Evolutionary conservation across 2,329 filamentous ascomycete species (phyloP).

Genomic region (Penicillium sp.): DNA sequence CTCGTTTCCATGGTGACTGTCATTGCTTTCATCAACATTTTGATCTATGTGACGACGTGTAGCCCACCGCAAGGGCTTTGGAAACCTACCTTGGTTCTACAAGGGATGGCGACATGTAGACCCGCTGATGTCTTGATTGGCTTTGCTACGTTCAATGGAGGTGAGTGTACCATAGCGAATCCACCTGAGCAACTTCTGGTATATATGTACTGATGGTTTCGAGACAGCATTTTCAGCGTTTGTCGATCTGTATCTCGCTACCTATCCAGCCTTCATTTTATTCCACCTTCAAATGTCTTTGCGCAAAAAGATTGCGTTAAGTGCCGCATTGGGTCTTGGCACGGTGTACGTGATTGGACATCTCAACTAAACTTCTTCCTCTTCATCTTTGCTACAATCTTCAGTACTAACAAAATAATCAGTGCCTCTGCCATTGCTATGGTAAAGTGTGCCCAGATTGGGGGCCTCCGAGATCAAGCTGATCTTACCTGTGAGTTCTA

Average conservation of each 20-base stretch:
- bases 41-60: slow-evolving; percentile 48
- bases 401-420: neutral
- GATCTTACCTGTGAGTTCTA: slow-evolving; percentile 38
- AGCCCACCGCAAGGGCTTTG: slow-evolving; percentile 42
- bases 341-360: slow-evolving; percentile 23
- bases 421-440: slow-evolving; percentile 36
- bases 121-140: slow-evolving; percentile 39
- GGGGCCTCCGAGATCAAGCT: slow-evolving; percentile 27
- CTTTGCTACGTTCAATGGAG: slow-evolving; percentile 44
- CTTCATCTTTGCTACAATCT: neutral
- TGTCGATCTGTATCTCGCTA: slow-evolving; percentile 33
- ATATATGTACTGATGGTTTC: neutral
- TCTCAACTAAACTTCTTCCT: neutral
- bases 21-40: slow-evolving; percentile 36
- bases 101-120: slow-evolving; percentile 37
- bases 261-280: slow-evolving; percentile 31
- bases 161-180: slow-evolving; percentile 27
- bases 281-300: slow-evolving; percentile 33
- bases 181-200: neutral
- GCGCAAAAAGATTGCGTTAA: slow-evolving; percentile 31
- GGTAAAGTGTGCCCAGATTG: slow-evolving; percentile 35
- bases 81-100: slow-evolving; percentile 33
- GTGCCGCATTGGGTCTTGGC: slow-evolving; percentile 30
- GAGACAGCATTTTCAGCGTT: slow-evolving; percentile 30
- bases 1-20: slow-evolving; percentile 36